phyloP scores from a whole-genome alignment of 1,284 basidiomycete species.

The Ceratobasidium sp. region DNA sequence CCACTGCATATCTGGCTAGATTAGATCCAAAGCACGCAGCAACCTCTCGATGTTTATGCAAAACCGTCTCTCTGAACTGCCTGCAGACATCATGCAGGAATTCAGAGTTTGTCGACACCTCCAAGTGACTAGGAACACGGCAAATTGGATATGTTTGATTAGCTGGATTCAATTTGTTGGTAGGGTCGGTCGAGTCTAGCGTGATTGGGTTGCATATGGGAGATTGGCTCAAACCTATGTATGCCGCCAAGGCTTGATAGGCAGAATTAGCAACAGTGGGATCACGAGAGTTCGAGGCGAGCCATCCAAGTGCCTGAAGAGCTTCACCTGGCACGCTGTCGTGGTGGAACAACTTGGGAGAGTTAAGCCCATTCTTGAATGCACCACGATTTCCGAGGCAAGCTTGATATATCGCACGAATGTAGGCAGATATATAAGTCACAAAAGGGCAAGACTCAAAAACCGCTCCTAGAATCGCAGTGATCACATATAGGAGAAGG shows the following conservation, averaged over 20 bases:
- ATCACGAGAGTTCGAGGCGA: constrained; percentile 18
- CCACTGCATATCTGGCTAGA: constrained; percentile 26
- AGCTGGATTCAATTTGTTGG: background rate
- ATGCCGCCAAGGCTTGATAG: constrained; percentile 25
- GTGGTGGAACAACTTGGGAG: background rate
- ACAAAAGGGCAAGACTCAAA: constrained; percentile 12
- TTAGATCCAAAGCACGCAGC: constrained; percentile 16
- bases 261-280: constrained; percentile 13
- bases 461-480: background rate
- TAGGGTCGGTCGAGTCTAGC: background rate
- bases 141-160: background rate
- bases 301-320: constrained; percentile 27
- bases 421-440: constrained; percentile 1
- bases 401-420: background rate
- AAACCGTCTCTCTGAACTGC: background rate
- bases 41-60: constrained; percentile 24
- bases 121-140: background rate
- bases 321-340: background rate
- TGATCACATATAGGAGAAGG: background rate
- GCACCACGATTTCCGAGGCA: background rate
- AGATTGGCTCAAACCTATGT: background rate
- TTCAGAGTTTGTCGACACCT: background rate
- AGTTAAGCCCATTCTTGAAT: background rate
- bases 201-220: background rate
- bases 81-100: constrained; percentile 9